Conservation (phyloP, 1,139 yeast species). For the Hyphopichia khmerensis region DNA sequence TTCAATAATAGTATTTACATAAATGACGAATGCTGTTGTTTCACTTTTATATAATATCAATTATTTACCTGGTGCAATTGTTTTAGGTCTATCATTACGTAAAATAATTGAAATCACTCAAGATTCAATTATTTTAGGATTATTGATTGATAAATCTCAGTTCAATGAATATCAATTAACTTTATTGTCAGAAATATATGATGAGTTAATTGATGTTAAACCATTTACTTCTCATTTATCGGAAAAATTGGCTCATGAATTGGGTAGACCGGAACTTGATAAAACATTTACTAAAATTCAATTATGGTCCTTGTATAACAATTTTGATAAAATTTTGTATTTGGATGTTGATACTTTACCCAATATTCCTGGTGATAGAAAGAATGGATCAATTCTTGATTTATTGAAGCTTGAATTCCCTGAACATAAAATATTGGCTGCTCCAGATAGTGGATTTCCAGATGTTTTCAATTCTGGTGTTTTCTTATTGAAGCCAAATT, state of each 20-base stretch:
- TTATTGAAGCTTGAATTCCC: conserved; percentile 32
- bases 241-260: conserved; percentile 27
- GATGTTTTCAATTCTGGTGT: conserved; percentile 93
- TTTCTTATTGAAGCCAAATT: conserved; percentile 62
- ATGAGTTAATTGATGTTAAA: conserved; percentile 30
- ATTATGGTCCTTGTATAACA: conserved; percentile 58
- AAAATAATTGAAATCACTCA: conserved; percentile 11
- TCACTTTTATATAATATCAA: conserved; percentile 64
- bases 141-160: conserved; percentile 32
- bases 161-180: conserved; percentile 28
- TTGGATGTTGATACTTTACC: conserved; percentile 85
- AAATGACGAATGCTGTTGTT: conserved; percentile 53
- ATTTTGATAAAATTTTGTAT: conserved; percentile 65
- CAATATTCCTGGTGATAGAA: conserved; percentile 28
- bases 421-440: conserved; percentile 54
- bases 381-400: conserved; percentile 37
- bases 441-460: conserved; percentile 97
- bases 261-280: conserved; percentile 74
- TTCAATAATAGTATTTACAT: neutral
- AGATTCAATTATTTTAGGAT: conserved; percentile 22
- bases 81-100: conserved; percentile 48
- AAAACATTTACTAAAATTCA: conserved; percentile 71
- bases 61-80: conserved; percentile 77
- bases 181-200: conserved; percentile 26
- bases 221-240: conserved; percentile 26